Evolutionary conservation across 2,329 filamentous ascomycete genomes (phyloP).

Genomic region (Colletotrichum lini): DNA sequence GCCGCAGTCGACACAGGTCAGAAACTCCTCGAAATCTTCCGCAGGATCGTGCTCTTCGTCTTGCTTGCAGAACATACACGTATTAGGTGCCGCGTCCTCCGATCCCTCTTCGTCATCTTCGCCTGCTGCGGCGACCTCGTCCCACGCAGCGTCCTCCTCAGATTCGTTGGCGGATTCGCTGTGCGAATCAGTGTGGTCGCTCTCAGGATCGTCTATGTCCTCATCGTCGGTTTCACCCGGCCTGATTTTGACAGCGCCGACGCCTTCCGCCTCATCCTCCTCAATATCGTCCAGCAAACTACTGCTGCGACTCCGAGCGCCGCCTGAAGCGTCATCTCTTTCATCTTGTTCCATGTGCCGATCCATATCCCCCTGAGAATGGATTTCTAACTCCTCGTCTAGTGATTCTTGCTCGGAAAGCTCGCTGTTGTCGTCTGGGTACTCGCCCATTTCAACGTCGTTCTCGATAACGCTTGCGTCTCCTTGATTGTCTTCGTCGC

Average conservation of each 20-base stretch:
- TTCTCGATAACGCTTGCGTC: constrained; percentile 47
- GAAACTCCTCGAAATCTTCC: constrained; percentile 84
- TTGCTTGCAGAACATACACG: constrained; percentile 82
- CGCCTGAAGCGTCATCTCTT: constrained; percentile 44
- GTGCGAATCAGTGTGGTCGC: constrained; percentile 61
- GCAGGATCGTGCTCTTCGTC: constrained; percentile 87
- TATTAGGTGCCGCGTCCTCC: constrained; percentile 63
- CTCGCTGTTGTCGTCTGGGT: constrained; percentile 44
- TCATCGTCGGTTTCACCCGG: constrained; percentile 65
- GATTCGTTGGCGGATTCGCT: constrained; percentile 69
- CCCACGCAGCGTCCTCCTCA: constrained; percentile 70
- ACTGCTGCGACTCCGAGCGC: constrained; percentile 27
- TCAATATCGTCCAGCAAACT: constrained; percentile 44
- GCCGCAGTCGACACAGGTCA: constrained; percentile 83
- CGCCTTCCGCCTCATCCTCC: constrained; percentile 63
- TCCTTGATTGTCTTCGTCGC: constrained; percentile 44
- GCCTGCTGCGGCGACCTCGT: constrained; percentile 69
- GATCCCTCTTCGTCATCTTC: constrained; percentile 71
- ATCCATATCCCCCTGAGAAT: constrained; percentile 56
- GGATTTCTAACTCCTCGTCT: constrained; percentile 57
- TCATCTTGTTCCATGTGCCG: constrained; percentile 49
- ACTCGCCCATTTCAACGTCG: constrained; percentile 56
- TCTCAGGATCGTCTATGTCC: constrained; percentile 58
- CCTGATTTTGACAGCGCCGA: constrained; percentile 70
- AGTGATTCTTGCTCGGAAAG: constrained; percentile 56